Percentiles rank a stretch among this genome's conserved stretches.
These are phyloP conservation scores for Globisporangium iwayamae DNA, from an alignment of 352 stramenopile species.

Conservation along the genomic window DNA sequence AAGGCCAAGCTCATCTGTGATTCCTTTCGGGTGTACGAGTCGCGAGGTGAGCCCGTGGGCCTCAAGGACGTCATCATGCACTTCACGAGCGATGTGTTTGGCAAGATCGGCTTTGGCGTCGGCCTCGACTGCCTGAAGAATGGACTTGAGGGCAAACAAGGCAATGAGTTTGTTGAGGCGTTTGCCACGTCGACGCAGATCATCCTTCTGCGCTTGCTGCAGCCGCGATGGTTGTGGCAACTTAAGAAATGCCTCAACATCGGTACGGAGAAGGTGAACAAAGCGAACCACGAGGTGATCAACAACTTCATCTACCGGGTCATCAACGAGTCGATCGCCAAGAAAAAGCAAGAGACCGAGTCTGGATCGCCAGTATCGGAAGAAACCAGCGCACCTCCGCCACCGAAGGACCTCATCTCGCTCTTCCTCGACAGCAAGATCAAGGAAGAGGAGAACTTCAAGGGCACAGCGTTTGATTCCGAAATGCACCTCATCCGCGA, in stretches of 20 bases:
- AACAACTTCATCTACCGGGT: neutral
- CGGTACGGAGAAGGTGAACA: neutral
- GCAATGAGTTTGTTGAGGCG: neutral
- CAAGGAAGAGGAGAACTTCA: slow-evolving; percentile 30
- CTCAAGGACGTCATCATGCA: slow-evolving; percentile 43
- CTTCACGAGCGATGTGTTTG: slow-evolving; percentile 74
- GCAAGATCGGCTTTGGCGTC: slow-evolving; percentile 64
- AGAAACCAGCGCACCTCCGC: too few species aligned
- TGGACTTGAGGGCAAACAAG: too few species aligned
- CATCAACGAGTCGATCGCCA: slow-evolving; percentile 3
- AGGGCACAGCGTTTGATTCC: neutral
- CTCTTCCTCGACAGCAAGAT: slow-evolving; percentile 27
- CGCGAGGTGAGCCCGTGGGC: slow-evolving; percentile 9
- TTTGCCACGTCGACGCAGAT: neutral
- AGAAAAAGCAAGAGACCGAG: neutral
- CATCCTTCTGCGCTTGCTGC: neutral
- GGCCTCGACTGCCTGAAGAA: slow-evolving; percentile 25
- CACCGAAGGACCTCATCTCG: slow-evolving; percentile 27
- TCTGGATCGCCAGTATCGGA: neutral
- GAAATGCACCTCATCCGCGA: slow-evolving; percentile 30
- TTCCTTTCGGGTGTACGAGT: neutral
- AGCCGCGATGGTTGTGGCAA: neutral
- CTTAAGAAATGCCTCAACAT: neutral
- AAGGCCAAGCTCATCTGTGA: slow-evolving; percentile 7
- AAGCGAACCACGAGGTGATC: neutral